Base-by-base conservation (phyloP, 371 early-diverging fungal species). In the Mortierella sp. region DNA sequence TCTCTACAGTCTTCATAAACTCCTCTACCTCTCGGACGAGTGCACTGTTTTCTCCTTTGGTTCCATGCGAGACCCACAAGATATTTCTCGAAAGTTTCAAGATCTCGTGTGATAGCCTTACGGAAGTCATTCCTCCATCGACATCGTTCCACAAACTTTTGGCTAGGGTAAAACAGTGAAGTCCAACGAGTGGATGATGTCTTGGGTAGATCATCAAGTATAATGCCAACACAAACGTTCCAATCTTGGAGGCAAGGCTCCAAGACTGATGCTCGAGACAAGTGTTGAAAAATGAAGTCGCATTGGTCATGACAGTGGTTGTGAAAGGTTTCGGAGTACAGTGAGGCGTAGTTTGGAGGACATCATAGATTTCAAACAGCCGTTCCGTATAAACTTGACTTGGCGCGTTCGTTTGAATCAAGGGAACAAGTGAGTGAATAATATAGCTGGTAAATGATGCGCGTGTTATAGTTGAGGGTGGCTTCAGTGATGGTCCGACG, bases 151-250 rank as follows among this genome's bases (percentile, higher is more conserved):
- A 93, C 7, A 88, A 78, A 47, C 89, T 86, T 69, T 94, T 93
- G 38, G 92, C 90, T 19, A 91, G 70, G 32, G 88, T 83, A 53
- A 94, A 74, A 43, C 87, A 85, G 69, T 94, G 93, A 43, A 89
- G 86, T 4, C 89, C 92, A 11, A 93, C 72, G 67, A 95, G 85
- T 7, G 95, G 94, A 69, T 94, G 94, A 69, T 88, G 89, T 5
- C 91, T 88, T 28, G 92, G 93, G 65, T 94, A 94, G 11, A 89
- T 87, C 67, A 92, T 63, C 24, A 89, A 67, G 69, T 95, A 94
- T 57, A 92, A 87, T 0, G 91, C 87, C 60, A 93, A 71, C 3
- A 93, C 85, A 59, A 90, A 89, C 81, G 87, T 86, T 65, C 91
- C 88, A 13, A 90, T 74, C 69, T 84, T 85, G 59, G 89, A 85